Percentiles rank a stretch among this genome's conserved stretches.
phyloP scores from a whole-genome alignment of 2,329 filamentous ascomycete species.

The Microdochium trichocladiopsis region DNA sequence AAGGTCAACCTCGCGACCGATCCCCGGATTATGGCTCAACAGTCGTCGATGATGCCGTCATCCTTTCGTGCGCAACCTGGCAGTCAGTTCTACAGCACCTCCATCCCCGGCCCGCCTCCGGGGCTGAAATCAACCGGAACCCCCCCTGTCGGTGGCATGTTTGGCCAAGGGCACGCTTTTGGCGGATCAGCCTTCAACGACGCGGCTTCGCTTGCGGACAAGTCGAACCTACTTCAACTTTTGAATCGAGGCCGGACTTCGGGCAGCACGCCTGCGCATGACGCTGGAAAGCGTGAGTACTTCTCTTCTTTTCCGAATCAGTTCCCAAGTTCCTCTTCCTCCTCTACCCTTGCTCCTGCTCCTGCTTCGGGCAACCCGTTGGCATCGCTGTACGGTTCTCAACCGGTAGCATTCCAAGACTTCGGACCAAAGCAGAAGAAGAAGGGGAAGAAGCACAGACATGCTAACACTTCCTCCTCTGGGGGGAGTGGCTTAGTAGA shows the following conservation, averaged over 20 bases:
- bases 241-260: slow-evolving; percentile 66
- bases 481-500: slow-evolving; percentile 98
- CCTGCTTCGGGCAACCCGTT: slow-evolving; percentile 77
- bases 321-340: slow-evolving; percentile 67
- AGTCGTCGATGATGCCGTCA: slow-evolving; percentile 78
- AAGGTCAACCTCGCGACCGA: slow-evolving; percentile 73
- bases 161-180: slow-evolving; percentile 82
- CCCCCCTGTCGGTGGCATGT: slow-evolving; percentile 73
- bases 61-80: slow-evolving; percentile 51
- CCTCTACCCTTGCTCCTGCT: slow-evolving; percentile 80
- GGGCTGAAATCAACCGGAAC: slow-evolving; percentile 93
- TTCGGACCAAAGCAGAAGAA: slow-evolving; percentile 97
- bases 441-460: slow-evolving; percentile 99
- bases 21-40: slow-evolving; percentile 74
- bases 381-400: slow-evolving; percentile 84
- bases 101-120: slow-evolving; percentile 87
- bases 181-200: slow-evolving; percentile 63
- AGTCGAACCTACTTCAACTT: slow-evolving; percentile 65
- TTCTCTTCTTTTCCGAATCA: slow-evolving; percentile 88
- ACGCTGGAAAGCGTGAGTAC: slow-evolving; percentile 97
- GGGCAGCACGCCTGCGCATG: slow-evolving; percentile 65
- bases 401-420: slow-evolving; percentile 83
- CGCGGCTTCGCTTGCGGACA: slow-evolving; percentile 57
- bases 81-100: slow-evolving; percentile 72
- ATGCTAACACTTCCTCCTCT: slow-evolving; percentile 99